Evolutionary conservation across 2,329 filamentous ascomycete species (phyloP).

Genomic region (Sporothrix humicola): DNA sequence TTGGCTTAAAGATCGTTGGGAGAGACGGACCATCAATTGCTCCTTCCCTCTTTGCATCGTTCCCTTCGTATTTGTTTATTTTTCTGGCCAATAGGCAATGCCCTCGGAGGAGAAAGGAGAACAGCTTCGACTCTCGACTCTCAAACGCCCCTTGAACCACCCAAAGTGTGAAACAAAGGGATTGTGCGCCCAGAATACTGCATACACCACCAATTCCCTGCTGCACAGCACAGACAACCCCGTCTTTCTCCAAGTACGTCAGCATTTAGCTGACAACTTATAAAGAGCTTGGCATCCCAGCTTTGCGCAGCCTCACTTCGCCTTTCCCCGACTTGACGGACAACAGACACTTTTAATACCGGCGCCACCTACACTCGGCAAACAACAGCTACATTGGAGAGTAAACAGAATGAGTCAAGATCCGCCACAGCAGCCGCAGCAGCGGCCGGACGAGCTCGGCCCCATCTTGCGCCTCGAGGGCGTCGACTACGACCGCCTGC

Average conservation of each 20-base stretch:
- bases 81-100: too few species aligned
- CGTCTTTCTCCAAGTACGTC: neutral
- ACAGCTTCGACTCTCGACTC: neutral
- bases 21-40: conserved; percentile 4
- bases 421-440: neutral
- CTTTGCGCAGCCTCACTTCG: neutral
- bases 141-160: conserved; percentile 25
- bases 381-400: too few species aligned
- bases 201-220: neutral
- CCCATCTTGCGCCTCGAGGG: conserved; percentile 62
- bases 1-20: too few species aligned
- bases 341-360: neutral
- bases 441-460: conserved; percentile 43
- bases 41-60: neutral
- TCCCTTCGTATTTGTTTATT: too few species aligned
- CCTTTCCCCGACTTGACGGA: neutral
- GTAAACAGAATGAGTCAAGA: too few species aligned
- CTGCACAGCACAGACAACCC: neutral
- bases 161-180: conserved; percentile 31
- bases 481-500: conserved; percentile 55
- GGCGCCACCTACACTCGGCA: too few species aligned
- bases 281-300: conserved; percentile 24
- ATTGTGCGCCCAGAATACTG: neutral
- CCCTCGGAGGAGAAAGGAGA: too few species aligned
- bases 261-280: neutral